These are phyloP conservation scores for Claviceps cyperi DNA, from an alignment of 2,329 filamentous ascomycete genomes.

Conservation along the genomic window DNA sequence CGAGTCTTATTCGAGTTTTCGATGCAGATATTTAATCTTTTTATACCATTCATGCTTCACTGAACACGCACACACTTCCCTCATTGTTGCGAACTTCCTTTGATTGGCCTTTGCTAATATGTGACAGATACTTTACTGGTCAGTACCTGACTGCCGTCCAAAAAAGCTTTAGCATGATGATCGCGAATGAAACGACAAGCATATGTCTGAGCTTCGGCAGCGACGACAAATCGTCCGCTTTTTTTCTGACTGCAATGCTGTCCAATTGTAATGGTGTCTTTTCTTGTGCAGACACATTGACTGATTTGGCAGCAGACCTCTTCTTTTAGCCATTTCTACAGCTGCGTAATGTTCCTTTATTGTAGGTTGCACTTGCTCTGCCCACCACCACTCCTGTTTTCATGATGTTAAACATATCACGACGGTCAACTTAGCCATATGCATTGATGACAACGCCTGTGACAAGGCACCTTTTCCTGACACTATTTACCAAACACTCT, in stretches of 20 bases:
- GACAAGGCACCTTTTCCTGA: constrained; percentile 27
- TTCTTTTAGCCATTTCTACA: not conserved
- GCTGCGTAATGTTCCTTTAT: not conserved
- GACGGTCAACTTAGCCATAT: constrained; percentile 35
- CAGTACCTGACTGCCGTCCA: constrained; percentile 9
- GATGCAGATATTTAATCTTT: constrained; percentile 53
- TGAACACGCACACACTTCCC: constrained; percentile 15
- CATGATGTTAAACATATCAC: constrained; percentile 31
- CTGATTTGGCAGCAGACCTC: constrained; percentile 1
- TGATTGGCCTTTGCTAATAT: constrained; percentile 11
- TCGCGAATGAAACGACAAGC: constrained; percentile 79
- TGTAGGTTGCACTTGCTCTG: constrained; percentile 14
- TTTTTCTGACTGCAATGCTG: constrained; percentile 9
- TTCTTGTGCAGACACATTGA: constrained; percentile 1
- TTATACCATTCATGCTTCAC: constrained; percentile 61
- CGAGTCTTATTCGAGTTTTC: constrained; percentile 64
- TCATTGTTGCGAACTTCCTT: not conserved
- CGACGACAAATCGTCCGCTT: constrained; percentile 25
- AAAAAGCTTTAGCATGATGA: constrained; percentile 51
- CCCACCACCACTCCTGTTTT: constrained; percentile 5
- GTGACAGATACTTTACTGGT: constrained; percentile 5
- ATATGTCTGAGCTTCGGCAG: constrained; percentile 77
- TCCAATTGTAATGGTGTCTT: constrained; percentile 5
- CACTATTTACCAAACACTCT: not conserved
- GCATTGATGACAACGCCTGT: constrained; percentile 32